Base-by-base conservation (phyloP, 2,329 filamentous ascomycete species). In the Dactylella cylindrospora region DNA sequence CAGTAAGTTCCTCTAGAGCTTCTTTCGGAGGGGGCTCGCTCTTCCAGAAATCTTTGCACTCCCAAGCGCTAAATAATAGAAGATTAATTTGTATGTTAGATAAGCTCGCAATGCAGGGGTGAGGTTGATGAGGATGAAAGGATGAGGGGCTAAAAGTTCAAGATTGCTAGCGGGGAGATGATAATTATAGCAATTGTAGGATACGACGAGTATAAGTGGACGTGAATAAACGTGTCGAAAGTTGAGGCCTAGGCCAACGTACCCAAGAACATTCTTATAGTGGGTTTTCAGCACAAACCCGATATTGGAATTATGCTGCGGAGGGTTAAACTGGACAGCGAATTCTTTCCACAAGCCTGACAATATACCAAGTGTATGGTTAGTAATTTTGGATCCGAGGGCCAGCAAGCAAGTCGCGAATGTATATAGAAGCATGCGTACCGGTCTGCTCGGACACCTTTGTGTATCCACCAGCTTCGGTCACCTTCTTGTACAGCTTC, bases 241-340 rank as follows among this genome's bases (percentile, higher is more conserved):
- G 6, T 22, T 29, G 8, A 33, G 8, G 10, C 15, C 10, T 19
- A 28, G 19, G 23, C 19, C 22, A 9, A 70, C 77, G 57, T 71
- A 79, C 76, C 86, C 85, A 36, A 95, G 80, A 69, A 91, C 89
- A 73, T 89, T 90, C 77, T 94, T 94, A 75, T 93, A 95, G 65
- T 86, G 84, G 52, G 86, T 85, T 75, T 95, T 95, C 52, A 95
- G 77, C 59, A 86, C 81, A 74, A 94, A 95, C 10, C 88, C 89
- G 59, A 88, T 88, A 5, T 88, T 80, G 61, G 88, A 83, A 70
- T 91, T 90, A 69, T 80, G 79, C 52, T 83, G 84, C 70, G 83
- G 83, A 65, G 90, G 81, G 43, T 87, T 82, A 54, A 95, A 84
- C 68, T 90, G 84, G 47, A 84, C 79, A 9, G 85, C 87, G 68